Base-by-base conservation (phyloP, 2,329 filamentous ascomycete genomes). In the Alternaria sp. region DNA sequence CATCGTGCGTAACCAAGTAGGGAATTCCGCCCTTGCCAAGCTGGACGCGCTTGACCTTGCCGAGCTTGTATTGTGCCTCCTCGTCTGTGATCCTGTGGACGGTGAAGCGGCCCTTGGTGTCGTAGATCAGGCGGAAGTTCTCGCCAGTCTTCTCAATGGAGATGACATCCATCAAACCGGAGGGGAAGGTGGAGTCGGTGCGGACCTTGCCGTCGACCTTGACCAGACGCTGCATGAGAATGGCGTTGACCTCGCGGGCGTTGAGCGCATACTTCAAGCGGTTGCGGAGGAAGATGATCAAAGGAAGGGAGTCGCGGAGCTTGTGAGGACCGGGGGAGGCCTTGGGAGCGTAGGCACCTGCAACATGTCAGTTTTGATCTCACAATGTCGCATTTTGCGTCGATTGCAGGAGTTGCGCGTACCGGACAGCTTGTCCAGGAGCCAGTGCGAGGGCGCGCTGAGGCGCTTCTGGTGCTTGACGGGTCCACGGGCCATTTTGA, bases 1-100 rank as follows among this genome's bases (percentile, higher is more conserved):
- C 95, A 95, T 99, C 95, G 92, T 99, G 95, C 94, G 95, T 99
- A 92, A 99, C 95, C 93, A 98, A 97, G 94, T 97, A 99, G 96
- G 95, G 95, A 90, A 99, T 97, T 88, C 94, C 95, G 86, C 95
- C 96, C 86, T 93, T 94, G 88, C 95, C 95, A 79, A 99, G 90
- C 89, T 99, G 95, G 69, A 99, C 95, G 81, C 94, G 92, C 92
- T 97, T 97, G 87, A 99, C 95, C 90, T 98, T 99, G 89, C 94
- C 94, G 79, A 99, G 89, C 92, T 99, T 99, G 92, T 97, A 99
- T 88, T 95, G 90, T 78, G 94, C 94, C 92, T 99, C 95, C 88
- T 98, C 95, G 76, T 89, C 86, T 84, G 96, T 94, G 86, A 99
- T 98, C 81, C 95, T 92, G 92, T 99, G 95, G 82, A 99, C 94